These are phyloP conservation scores for Clavariopsis aquatica DNA, from an alignment of 495 filamentous ascomycete species.

Conservation along the genomic window DNA sequence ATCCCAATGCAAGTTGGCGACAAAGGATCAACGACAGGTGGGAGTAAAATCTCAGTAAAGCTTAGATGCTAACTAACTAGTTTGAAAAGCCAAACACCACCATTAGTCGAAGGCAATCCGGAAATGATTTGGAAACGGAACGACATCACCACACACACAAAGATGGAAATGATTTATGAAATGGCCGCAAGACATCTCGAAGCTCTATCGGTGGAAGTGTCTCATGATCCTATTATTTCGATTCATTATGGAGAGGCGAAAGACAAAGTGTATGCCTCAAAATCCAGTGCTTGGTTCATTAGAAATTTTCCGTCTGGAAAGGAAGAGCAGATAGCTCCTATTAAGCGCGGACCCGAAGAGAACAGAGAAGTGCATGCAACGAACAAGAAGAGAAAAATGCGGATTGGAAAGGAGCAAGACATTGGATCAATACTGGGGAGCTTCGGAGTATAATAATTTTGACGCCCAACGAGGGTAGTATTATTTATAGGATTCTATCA, in stretches of 20 bases:
- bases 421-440: slow-evolving; percentile 19
- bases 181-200: background rate
- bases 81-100: background rate
- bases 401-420: slow-evolving; percentile 11
- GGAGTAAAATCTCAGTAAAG: background rate
- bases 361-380: background rate
- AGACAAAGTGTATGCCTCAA: background rate
- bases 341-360: background rate
- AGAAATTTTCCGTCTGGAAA: background rate
- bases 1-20: background rate
- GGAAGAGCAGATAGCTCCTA: background rate
- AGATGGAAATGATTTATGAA: slow-evolving; percentile 12
- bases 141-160: slow-evolving; percentile 2
- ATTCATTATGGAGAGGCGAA: background rate
- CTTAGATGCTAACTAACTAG: background rate
- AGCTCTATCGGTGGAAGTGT: background rate
- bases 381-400: slow-evolving; percentile 16
- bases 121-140: background rate
- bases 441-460: slow-evolving; percentile 11
- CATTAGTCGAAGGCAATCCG: background rate
- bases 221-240: background rate
- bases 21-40: background rate
- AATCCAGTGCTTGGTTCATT: background rate
- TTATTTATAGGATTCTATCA: too few relatives aligned
- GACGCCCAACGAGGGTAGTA: too few relatives aligned